Evolutionary conservation across 2,329 filamentous ascomycete species (phyloP).

Genomic region (Venturia aucupariae): DNA sequence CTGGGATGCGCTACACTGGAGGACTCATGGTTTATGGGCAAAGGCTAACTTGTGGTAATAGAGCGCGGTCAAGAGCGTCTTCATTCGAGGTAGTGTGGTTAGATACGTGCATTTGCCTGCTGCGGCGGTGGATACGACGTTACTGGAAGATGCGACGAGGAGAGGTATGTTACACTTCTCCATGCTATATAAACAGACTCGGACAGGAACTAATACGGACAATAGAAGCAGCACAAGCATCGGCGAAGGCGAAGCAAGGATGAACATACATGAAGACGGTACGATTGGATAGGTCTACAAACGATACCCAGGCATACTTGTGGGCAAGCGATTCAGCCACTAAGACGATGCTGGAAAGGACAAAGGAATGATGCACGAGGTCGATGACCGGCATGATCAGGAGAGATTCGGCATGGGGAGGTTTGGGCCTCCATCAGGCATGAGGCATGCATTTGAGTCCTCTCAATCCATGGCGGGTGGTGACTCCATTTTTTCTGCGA

Average conservation of each 20-base stretch:
- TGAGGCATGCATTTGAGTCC: not conserved
- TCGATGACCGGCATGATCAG: not conserved
- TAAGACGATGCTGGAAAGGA: not conserved
- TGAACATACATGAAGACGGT: slow-evolving; percentile 1
- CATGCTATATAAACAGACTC: not conserved
- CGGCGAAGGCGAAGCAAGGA: slow-evolving; percentile 26
- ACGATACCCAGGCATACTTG: not conserved
- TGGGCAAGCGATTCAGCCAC: not conserved
- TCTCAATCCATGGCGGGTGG: not conserved
- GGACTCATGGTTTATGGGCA: not conserved
- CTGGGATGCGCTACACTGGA: not conserved
- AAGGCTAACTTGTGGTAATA: slow-evolving; percentile 21
- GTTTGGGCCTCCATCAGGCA: not conserved
- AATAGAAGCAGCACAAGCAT: slow-evolving; percentile 24
- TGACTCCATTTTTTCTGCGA: not conserved
- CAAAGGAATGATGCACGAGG: not conserved
- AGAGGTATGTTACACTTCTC: slow-evolving; percentile 49
- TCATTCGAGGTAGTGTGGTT: slow-evolving; percentile 87
- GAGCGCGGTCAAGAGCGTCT: slow-evolving; percentile 88
- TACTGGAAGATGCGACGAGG: slow-evolving; percentile 84
- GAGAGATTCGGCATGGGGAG: not conserved
- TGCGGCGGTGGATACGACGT: slow-evolving; percentile 69
- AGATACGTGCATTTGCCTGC: slow-evolving; percentile 84
- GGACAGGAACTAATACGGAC: not conserved
- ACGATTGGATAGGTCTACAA: not conserved